These are phyloP conservation scores for Mycosarcoma mackinlayi DNA, from an alignment of 1,284 basidiomycete species.

Conservation along the genomic window DNA sequence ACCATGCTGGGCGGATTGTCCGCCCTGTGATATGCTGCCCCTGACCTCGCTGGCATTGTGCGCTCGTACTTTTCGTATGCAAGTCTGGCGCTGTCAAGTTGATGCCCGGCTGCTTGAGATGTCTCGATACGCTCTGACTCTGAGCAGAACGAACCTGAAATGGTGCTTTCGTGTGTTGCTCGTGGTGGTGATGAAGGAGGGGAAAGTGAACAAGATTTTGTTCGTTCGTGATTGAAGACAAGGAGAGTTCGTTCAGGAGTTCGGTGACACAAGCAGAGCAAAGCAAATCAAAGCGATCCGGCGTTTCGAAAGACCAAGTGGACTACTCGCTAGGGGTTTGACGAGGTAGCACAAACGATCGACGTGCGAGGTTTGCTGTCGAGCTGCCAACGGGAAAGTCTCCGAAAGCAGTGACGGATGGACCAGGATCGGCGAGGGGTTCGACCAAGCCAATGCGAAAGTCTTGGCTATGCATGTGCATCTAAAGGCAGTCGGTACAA, in stretches of 20 bases:
- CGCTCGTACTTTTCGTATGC: neutral
- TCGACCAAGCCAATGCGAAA: conserved; percentile 11
- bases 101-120: conserved; percentile 1
- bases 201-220: neutral
- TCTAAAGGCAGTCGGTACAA: conserved; percentile 16
- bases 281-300: too few species aligned
- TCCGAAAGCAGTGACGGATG: conserved; percentile 1
- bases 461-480: conserved; percentile 29
- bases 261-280: neutral
- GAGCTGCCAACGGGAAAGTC: conserved; percentile 7
- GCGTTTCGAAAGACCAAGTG: neutral
- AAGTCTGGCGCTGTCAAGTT: neutral
- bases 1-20: conserved; percentile 38
- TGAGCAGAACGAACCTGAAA: neutral
- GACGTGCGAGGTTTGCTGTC: neutral
- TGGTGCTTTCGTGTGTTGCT: conserved; percentile 2
- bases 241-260: neutral
- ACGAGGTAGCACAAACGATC: neutral
- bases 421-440: conserved; percentile 38
- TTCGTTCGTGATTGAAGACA: neutral
- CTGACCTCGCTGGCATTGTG: conserved; percentile 29
- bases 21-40: conserved; percentile 38
- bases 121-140: neutral
- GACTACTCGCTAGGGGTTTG: neutral
- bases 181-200: conserved; percentile 18